Evolutionary conservation across 176 grass and related monocot species (phyloP), one percentile per base, ranked within the genome.

Genomic region (Luzula sylvatica): DNA sequence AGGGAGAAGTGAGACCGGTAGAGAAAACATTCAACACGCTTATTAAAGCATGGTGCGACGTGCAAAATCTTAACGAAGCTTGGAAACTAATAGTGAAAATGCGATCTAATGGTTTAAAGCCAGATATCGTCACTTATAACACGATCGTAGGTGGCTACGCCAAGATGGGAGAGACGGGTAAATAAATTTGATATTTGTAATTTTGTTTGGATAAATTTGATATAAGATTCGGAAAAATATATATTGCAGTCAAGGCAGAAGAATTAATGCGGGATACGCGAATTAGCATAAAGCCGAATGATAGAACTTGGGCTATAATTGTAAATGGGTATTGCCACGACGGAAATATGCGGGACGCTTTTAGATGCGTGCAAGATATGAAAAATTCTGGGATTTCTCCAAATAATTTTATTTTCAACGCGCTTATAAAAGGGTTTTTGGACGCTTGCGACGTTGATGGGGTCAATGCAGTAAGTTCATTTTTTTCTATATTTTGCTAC

Each of bases 41-140:
- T n/a, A 80, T 96, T 11, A 96, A 89, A 69, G 84, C 74, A 39
- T 96, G 90, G 90, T 96, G 90, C 53, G 84, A 96, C 68, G 40
- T 52, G 3, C 26, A 80, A 72, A 86, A 73, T 28, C 46, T 96
- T 43, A 67, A 62, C 46, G 68, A 80, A 72, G 90, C 85, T 26
- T 96, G 84, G 85, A 50, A 69, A 23, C 46, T 76, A 2, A 30
- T 86, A 46, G 15, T 65, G 20, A 70, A 75, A 61, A 96, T 96
- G 90, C 52, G 56, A 8, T 62, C 63, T 27, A 27, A 32, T 61
- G 74, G 77, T 22, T 18, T 79, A n/a, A 39, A 66, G 27, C 90
- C 90, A 23, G 90, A 96, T 64, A 74, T 96, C 1, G 45, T 96
- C 53, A 96, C 90, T 2, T 89, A 96, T 63, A 96, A 96, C 38